Percentiles rank a stretch among this genome's conserved stretches.
Conservation (phyloP, 192 early-diverging fungal genomes). For the Entophlyctis luteolus region DNA sequence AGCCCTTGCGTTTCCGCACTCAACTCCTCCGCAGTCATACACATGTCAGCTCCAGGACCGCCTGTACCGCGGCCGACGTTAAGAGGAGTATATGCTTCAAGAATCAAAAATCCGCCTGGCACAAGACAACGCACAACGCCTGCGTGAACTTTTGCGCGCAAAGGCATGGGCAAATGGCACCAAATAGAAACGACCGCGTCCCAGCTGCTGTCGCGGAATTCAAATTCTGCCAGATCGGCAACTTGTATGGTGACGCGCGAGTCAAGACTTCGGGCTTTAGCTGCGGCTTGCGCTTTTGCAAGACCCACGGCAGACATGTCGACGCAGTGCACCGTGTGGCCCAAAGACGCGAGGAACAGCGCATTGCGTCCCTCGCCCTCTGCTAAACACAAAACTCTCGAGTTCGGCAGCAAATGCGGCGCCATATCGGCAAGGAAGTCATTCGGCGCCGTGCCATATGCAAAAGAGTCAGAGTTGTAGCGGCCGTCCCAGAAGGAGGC, state of each 20-base stretch:
- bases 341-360: conserved; percentile 22
- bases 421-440: conserved; percentile 5
- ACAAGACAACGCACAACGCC: not conserved
- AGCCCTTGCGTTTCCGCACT: too few species aligned
- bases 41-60: conserved; percentile 16
- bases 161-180: not conserved
- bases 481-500: conserved; percentile 12
- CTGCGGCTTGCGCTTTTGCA: not conserved
- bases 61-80: conserved; percentile 24
- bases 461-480: not conserved
- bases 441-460: conserved; percentile 20
- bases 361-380: conserved; percentile 31
- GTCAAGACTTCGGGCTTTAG: conserved; percentile 2
- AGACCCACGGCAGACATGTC: conserved; percentile 17
- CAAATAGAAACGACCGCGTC: not conserved
- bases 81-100: conserved; percentile 17
- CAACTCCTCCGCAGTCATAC: not conserved
- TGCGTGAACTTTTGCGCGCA: not conserved
- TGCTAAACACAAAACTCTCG: conserved; percentile 6
- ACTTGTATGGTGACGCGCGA: not conserved
- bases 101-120: conserved; percentile 8
- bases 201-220: not conserved
- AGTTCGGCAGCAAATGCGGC: not conserved
- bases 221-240: not conserved
- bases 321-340: conserved; percentile 25